phyloP scores from a whole-genome alignment of 2,329 filamentous ascomycete species.

The Arthrobotrys iridis region DNA sequence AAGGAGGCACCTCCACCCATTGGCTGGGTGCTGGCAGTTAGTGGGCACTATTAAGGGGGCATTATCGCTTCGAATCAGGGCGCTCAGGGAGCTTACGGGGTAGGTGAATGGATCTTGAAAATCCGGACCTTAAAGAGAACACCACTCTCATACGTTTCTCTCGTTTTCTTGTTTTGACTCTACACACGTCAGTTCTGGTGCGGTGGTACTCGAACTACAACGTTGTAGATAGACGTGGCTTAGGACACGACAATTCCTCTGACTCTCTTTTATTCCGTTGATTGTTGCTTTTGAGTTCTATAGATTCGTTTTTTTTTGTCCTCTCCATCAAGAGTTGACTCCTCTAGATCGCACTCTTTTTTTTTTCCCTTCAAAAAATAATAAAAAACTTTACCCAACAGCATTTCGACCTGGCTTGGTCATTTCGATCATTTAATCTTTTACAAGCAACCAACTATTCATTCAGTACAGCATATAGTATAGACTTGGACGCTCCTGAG shows the following conservation, averaged over 20 bases:
- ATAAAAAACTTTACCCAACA: too few relatives aligned
- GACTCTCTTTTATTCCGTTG: constrained; percentile 43
- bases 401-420: constrained; percentile 33
- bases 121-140: constrained; percentile 46
- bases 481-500: constrained; percentile 45
- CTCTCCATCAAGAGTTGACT: constrained; percentile 49
- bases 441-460: constrained; percentile 10
- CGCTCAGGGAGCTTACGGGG: constrained; percentile 45
- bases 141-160: constrained; percentile 45
- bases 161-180: constrained; percentile 47
- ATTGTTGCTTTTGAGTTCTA: constrained; percentile 18
- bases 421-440: constrained; percentile 13
- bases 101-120: constrained; percentile 33
- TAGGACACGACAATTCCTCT: constrained; percentile 53
- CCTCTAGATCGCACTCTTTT: constrained; percentile 51
- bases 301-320: constrained; percentile 52
- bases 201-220: constrained; percentile 44
- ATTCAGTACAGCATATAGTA: constrained; percentile 22
- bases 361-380: too few relatives aligned
- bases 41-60: constrained; percentile 47
- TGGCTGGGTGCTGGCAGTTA: constrained; percentile 32
- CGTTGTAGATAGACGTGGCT: constrained; percentile 54
- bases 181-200: constrained; percentile 54
- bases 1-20: constrained; percentile 37
- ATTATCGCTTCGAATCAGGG: constrained; percentile 43